Base-by-base conservation (phyloP, 495 filamentous ascomycete genomes). In the Aspergillus nidulans region DNA sequence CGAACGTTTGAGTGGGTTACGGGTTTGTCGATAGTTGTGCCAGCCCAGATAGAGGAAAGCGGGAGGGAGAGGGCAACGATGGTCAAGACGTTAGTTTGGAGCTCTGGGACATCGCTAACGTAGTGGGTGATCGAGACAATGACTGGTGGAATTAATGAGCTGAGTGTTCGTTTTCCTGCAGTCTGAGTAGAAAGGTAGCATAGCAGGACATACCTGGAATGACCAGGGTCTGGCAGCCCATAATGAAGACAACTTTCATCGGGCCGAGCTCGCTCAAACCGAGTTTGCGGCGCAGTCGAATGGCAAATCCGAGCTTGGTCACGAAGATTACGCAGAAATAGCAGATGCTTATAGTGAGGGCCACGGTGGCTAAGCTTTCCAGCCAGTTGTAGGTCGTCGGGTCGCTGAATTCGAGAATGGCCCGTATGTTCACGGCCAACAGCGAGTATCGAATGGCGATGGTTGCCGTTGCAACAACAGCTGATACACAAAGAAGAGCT, bases 31-130 rank as follows among this genome's bases (percentile, higher is more conserved):
- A 79, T 74, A 50, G 59, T 72, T 39, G 68, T 76, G 51, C 74
- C 75, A 55, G 82, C 91, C 91, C 82, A 95, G 60, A 95, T 81
- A 5, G 85, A 85, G 18, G 89, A 91, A 2, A 96, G 79, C 0
- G 91, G 91, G 2, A 94, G 80, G 40, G 87, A 86, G 53, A 95
- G 75, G 40, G 84, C 77, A 34, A 90, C 85, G 3, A 86, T 72
- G 9, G 87, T 90, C 2, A 85, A 66, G 15, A 83, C 76, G 41
- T 87, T 75, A 36, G 86, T 80, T 53, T 70, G 66, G 32, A 88
- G 70, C 49, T 85, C 79, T 3, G 82, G 81, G 56, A 87, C 80
- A 19, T 56, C 55, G 49, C 69, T 58, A 15, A 66, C 51, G 65
- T 80, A 90, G 56, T 89, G 78, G 18, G 90, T 65, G 56, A 82